Conservation (phyloP, 2,329 filamentous ascomycete species). For the Thermoascus crustaceus region DNA sequence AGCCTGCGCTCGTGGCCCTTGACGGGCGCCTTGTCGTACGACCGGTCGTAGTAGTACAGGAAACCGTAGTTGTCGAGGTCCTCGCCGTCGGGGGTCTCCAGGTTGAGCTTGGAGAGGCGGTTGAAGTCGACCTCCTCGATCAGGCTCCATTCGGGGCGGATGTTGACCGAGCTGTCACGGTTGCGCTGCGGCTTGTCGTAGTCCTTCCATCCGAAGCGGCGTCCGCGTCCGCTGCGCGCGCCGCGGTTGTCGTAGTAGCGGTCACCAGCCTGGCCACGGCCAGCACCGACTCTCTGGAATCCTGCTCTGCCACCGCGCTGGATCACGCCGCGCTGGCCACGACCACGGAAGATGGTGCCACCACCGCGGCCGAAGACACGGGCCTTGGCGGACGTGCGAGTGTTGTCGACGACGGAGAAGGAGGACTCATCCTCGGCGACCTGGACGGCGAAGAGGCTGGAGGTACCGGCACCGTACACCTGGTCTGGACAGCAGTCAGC, state of each 20-base stretch:
- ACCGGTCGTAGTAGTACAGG: slow-evolving; percentile 96
- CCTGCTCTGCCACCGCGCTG: slow-evolving; percentile 63
- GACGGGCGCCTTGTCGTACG: slow-evolving; percentile 86
- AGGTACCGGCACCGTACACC: slow-evolving; percentile 86
- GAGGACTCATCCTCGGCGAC: slow-evolving; percentile 90
- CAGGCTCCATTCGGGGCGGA: slow-evolving; percentile 91
- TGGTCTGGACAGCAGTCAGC: slow-evolving; percentile 55
- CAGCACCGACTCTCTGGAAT: slow-evolving; percentile 64
- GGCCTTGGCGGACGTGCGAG: slow-evolving; percentile 73
- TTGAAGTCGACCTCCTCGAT: slow-evolving; percentile 98
- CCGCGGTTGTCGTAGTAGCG: slow-evolving; percentile 62
- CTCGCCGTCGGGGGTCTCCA: slow-evolving; percentile 90
- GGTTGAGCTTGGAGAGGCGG: slow-evolving; percentile 87
- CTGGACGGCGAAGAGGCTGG: slow-evolving; percentile 80
- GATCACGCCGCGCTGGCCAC: slow-evolving; percentile 63
- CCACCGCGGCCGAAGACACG: slow-evolving; percentile 76
- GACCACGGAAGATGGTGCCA: slow-evolving; percentile 78
- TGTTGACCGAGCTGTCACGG: slow-evolving; percentile 90
- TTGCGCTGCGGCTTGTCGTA: slow-evolving; percentile 97
- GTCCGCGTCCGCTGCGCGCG: slow-evolving; percentile 61
- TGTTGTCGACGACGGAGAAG: slow-evolving; percentile 97
- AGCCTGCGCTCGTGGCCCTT: slow-evolving; percentile 84
- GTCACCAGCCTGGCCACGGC: slow-evolving; percentile 57
- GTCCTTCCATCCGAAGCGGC: slow-evolving; percentile 96
- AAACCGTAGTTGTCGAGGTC: slow-evolving; percentile 94